phyloP scores from a whole-genome alignment of 768 basidiomycete species.

The Kwoniella bestiolae region DNA sequence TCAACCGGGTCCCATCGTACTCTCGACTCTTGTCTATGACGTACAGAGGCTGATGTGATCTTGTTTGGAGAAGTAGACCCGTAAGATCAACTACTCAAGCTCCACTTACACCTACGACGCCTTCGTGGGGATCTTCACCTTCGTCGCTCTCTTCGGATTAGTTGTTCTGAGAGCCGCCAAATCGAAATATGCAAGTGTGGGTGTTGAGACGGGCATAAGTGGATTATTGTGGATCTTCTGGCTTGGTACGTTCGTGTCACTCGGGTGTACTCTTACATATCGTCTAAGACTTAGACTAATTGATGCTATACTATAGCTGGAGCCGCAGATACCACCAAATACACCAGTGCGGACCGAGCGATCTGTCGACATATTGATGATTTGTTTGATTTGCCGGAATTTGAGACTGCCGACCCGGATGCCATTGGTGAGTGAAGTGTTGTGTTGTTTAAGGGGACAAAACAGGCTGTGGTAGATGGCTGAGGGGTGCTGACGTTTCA shows the following conservation, averaged over 20 bases:
- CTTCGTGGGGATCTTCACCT: conserved; percentile 41
- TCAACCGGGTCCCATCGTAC: too few relatives aligned
- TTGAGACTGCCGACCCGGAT: conserved; percentile 24
- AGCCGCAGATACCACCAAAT: conserved; percentile 24
- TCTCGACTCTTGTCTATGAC: too few relatives aligned
- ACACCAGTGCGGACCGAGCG: conserved; percentile 32
- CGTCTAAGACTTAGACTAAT: neutral
- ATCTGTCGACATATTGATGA: conserved; percentile 41
- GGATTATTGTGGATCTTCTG: conserved; percentile 36
- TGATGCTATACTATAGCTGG: conserved; percentile 21
- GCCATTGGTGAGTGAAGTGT: conserved; percentile 21
- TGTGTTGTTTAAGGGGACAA: neutral
- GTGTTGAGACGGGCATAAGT: conserved; percentile 2
- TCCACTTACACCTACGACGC: conserved; percentile 36
- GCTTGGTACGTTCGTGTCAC: conserved; percentile 31
- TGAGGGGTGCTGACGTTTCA: too few relatives aligned
- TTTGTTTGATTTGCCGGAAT: conserved; percentile 36
- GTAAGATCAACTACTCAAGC: conserved; percentile 28
- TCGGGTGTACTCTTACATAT: neutral
- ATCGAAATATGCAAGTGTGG: neutral
- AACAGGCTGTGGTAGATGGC: neutral
- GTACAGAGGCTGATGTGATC: too few relatives aligned
- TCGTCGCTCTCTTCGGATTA: conserved; percentile 25
- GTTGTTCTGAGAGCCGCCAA: conserved; percentile 3
- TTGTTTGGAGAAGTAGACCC: too few relatives aligned